Evolutionary conservation across 805 yeast species (phyloP), one percentile per base, ranked within the genome.

Genomic region (Hanseniaspora pseudoguilliermondii): DNA sequence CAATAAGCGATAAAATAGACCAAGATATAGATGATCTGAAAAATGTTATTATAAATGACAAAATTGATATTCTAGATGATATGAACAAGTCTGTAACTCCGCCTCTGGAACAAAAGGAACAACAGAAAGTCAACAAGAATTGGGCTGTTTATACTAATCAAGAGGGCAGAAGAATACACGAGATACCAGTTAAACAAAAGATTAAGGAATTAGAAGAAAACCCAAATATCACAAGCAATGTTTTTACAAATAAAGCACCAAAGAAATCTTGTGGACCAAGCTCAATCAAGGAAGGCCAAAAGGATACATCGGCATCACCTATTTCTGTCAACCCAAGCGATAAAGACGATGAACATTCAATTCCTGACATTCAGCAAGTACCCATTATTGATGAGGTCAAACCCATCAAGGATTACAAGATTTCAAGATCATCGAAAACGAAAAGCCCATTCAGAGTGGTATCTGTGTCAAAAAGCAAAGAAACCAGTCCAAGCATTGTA

Each of bases 391-490:
- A 39, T 11, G 25, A 36, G 10, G n/a, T 23, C 16, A 27, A 34
- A 46, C 39, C 34, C 2, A 32, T 27, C 10, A 29, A 55, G 2
- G 27, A 44, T 18, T 32, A 38, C 35, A 35, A 49, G 35, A 15
- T 38, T n/a, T 16, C 53, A 25, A 41, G 29, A 10, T 11, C 44
- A 27, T 35, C 47, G 6, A 40, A 25, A 7, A 48, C 62, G 3
- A 57, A 59, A 40, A 65, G 62, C 52, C 69, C 71, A 25, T 69
- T 69, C 59, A 60, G 71, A 39, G 72, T 69, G 15, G 61, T 69
- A 2, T 67, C 71, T 3, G 68, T 68, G 1, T 21, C 41, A 18
- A 47, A 38, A n/a, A 36, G 20, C 6, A 25, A 27, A 23, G 35
- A 47, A 47, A 21, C 35, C 1, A 35, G 43, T 16, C 49, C 39